Percentiles rank a stretch among this genome's conserved stretches.
Conservation (phyloP, 768 basidiomycete genomes). For the Podaxis sp. region DNA sequence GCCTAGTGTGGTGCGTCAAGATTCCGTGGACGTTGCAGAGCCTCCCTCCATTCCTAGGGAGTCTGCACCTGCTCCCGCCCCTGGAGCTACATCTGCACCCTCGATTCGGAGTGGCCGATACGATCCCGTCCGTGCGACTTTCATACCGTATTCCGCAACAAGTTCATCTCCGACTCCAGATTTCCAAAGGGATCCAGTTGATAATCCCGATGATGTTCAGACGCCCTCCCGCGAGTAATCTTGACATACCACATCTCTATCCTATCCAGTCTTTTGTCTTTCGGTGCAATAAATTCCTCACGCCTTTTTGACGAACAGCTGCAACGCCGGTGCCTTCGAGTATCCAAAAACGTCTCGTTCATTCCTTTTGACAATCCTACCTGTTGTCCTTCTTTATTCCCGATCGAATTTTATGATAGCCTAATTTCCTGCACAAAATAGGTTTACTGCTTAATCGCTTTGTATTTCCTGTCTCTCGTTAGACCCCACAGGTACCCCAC, state of each 20-base stretch:
- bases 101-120: constrained; percentile 40
- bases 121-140: constrained; percentile 47
- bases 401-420: constrained; percentile 3
- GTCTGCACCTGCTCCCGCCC: constrained; percentile 17
- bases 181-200: constrained; percentile 5
- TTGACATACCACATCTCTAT: background rate
- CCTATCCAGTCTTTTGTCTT: constrained; percentile 4
- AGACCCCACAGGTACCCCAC: constrained; percentile 6
- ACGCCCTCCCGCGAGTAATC: background rate
- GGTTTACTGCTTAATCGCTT: background rate
- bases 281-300: constrained; percentile 9
- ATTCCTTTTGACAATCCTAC: constrained; percentile 8
- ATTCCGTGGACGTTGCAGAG: constrained; percentile 13
- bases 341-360: constrained; percentile 7
- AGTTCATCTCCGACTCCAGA: constrained; percentile 7
- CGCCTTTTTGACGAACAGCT: constrained; percentile 8
- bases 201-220: constrained; percentile 12
- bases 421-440: background rate
- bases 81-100: constrained; percentile 19
- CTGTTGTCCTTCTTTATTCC: background rate
- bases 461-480: constrained; percentile 6
- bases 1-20: constrained; percentile 8
- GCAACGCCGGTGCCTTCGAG: constrained; percentile 6
- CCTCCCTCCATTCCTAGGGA: background rate
- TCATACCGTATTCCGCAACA: constrained; percentile 25